Evolutionary conservation across 139 green algal species (phyloP), one percentile per base, ranked within the genome.

Genomic region (Limnomonas spitsbergensis): DNA sequence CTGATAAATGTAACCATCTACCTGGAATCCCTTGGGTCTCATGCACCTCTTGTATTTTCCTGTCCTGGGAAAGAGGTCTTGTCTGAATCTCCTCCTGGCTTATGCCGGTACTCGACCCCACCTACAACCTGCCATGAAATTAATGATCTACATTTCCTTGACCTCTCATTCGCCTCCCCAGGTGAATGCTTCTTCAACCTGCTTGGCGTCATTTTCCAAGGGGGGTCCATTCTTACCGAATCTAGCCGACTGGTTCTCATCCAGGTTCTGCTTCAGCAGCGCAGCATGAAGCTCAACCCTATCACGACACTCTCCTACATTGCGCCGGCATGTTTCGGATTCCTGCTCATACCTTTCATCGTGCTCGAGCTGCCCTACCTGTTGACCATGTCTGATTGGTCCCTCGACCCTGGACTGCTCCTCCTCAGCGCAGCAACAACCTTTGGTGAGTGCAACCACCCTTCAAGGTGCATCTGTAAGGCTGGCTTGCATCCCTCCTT

Each of bases 251-350:
- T 90, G 2, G 83, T 75, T 37, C 79, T 94, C 7, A 88, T 94
- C 9, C 91, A 97, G 86, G 85, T 97, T 24, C 85, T 97, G 70
- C 77, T 96, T 31, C 88, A 94, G 78, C 61, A 76, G 24, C 80
- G 84, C 6, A 93, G 93, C 39, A 86, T 97, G 34, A 93, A 90
- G 66, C 77, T 98, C 2, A 98, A 98, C 85, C 90, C 92, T 40
- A 93, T 98, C 76, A 94, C 89, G 38, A 94, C 90, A 27, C 82
- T 96, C 66, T 95, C 93, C 80, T 91, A 93, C 78, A 84, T 96
- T 24, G 80, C 89, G 2, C 90, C 91, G 32, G 80, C 76, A 2
- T 94, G 89, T 79, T 87, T 91, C 29, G 66, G 53, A 1, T 93
- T 83, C 79, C 76, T 94, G 27, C 34, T 79, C 29, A 3, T 90